Evolutionary conservation across 345 rosid genomes (phyloP), one percentile per base, ranked within the genome.

Genomic region (Hirschfeldia incana): DNA sequence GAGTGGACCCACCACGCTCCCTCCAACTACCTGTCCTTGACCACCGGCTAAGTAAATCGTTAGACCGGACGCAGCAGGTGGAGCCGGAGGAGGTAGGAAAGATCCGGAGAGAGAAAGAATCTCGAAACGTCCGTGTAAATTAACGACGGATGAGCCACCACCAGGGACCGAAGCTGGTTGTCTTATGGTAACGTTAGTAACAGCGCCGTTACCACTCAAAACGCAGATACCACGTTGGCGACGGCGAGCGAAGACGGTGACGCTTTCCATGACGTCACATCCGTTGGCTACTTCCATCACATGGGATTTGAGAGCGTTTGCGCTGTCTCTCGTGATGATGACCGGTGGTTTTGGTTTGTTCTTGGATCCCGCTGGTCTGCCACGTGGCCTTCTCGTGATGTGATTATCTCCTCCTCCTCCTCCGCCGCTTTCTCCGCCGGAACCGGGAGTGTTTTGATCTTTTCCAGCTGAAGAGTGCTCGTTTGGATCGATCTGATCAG

Each of bases 11-110:
- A 83, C 93, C 16, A 87, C 92, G 49, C 85, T 86, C 11, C 98
- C 98, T 13, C 98, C 98, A 3, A 91, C 84, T 5, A 93, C 98
- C 51, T 91, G 98, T 5, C 98, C 98, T 82, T 91, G 97, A 29
- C 97, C 93, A 12, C 93, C 94, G 28, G 97, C 94, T 69, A 93
- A 65, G 69, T 90, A 93, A 61, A 91, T 84, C 8, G 94, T 89
- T 84, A 91, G 81, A 65, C 90, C 88, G 1, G 98, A 87, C 0
- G 96, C 92, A 2, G 92, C 90, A 6, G 91, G 89, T 1, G 98
- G 98, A 5, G 97, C 98, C 1, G 97, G 97, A 0, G 93, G 97
- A 15, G 98, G 98, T 62, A 93, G 82, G 82, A 91, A 90, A 7
- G 97, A 91, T 0, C 98, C 98, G 0, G 94, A 88, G 16, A 93